Base-by-base conservation (phyloP, 768 basidiomycete species). In the Tephrocybe sp. region DNA sequence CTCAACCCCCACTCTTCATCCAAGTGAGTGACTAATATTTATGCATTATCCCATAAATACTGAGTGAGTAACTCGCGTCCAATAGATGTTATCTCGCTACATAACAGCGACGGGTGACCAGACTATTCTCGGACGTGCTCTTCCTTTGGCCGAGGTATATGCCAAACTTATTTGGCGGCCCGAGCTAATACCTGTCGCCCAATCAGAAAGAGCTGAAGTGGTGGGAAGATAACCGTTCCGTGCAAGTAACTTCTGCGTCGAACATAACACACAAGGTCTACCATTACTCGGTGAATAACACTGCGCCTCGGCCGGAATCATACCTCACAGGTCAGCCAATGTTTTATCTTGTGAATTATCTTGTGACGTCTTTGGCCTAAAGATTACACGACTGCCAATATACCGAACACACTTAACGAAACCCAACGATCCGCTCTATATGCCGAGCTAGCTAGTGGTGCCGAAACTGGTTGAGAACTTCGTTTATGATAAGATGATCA, bases 1-100 rank as follows among this genome's bases (percentile, higher is more conserved):
- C 92, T 21, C 95, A 98, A 61, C 93, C 93, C 12, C 94, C 94
- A 4, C 62, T 96, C 25, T 96, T 96, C 70, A 82, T 89, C 47
- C 85, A 85, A 59, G 89, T 87, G 50, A 47, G 76, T 61, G 4
- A n/a, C n/a, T 11, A 27, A 32, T 13, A 37, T 1, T 5, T 34
- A 40, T 4, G 7, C 5, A 18, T 4, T 27, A 25, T 34, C 35
- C 8, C 40, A 13, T 22, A 22, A n/a, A 30, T 15, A 28, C 46
- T 42, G 16, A 42, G n/a, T n/a, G n/a, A n/a, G n/a, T n/a, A n/a
- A n/a, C n/a, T n/a, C 26, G 15, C 13, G 30, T 25, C 15, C 24
- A 38, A 18, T 57, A 93, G 87, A 97, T 98, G 93, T 73, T 98
- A 22, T 75, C 80, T n/a, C 80, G 82, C n/a, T 97, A 98, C 62